phyloP scores from a whole-genome alignment of 495 filamentous ascomycete species.

The Hypoxylon trugodes region DNA sequence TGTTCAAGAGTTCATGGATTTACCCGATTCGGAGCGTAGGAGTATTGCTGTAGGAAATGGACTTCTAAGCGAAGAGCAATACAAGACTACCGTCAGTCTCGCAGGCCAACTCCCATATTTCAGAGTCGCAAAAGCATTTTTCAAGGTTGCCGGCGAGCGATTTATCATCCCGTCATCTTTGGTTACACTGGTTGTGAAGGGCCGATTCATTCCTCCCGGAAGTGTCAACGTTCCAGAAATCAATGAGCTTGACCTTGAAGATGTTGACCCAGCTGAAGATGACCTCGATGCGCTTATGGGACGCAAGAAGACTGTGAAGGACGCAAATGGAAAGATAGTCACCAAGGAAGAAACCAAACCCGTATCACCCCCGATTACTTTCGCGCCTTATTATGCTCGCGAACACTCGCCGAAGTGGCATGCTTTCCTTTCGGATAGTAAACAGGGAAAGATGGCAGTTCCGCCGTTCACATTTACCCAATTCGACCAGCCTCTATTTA shows the following conservation, averaged over 20 bases:
- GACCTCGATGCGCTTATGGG: slow-evolving; percentile 89
- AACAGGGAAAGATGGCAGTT: slow-evolving; percentile 93
- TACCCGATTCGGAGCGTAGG: slow-evolving; percentile 77
- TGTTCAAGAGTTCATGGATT: slow-evolving; percentile 86
- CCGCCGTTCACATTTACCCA: slow-evolving; percentile 90
- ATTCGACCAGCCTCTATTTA: slow-evolving; percentile 87
- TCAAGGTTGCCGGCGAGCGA: slow-evolving; percentile 96
- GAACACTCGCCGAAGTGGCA: slow-evolving; percentile 92
- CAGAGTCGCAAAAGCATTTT: slow-evolving; percentile 92
- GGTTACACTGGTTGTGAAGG: slow-evolving; percentile 93
- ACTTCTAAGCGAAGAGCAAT: slow-evolving; percentile 78
- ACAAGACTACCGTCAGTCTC: slow-evolving; percentile 74
- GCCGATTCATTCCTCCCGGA: slow-evolving; percentile 91
- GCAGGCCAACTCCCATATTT: slow-evolving; percentile 84
- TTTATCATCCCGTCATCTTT: slow-evolving; percentile 92
- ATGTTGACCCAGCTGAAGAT: slow-evolving; percentile 91
- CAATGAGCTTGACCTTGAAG: slow-evolving; percentile 80
- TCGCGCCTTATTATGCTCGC: slow-evolving; percentile 87
- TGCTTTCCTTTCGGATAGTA: slow-evolving; percentile 90
- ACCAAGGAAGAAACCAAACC: slow-evolving; percentile 60
- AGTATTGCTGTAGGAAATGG: slow-evolving; percentile 72
- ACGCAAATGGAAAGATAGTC: slow-evolving; percentile 61
- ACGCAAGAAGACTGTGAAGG: slow-evolving; percentile 71
- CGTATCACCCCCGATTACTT: slow-evolving; percentile 80
- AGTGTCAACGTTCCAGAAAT: slow-evolving; percentile 74